Percentiles rank a stretch among this genome's conserved stretches.
These are phyloP conservation scores for Botrytis deweyae DNA, from an alignment of 2,329 filamentous ascomycete species.

Conservation along the genomic window DNA sequence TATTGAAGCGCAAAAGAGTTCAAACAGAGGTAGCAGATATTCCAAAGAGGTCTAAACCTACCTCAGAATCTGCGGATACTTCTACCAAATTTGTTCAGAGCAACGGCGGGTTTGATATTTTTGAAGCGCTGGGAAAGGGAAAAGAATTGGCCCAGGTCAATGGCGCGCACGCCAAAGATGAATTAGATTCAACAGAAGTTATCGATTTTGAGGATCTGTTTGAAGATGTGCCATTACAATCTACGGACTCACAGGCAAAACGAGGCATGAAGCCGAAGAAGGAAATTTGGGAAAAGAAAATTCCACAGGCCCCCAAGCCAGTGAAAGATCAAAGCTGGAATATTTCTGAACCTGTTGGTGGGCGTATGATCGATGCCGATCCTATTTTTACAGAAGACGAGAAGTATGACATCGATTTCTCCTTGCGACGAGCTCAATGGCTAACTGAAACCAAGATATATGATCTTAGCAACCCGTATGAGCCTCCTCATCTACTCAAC, in stretches of 20 bases:
- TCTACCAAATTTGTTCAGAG: conserved; percentile 12
- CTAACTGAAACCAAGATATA: conserved; percentile 47
- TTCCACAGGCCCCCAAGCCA: conserved; percentile 22
- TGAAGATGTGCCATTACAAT: conserved; percentile 15
- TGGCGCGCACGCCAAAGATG: conserved; percentile 26
- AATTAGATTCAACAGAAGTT: conserved; percentile 11
- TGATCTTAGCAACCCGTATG: conserved; percentile 73
- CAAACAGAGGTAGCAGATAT: conserved; percentile 35
- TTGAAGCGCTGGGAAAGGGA: conserved; percentile 29
- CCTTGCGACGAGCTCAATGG: conserved; percentile 20
- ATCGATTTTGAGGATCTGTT: conserved; percentile 27
- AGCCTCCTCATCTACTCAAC: conserved; percentile 80
- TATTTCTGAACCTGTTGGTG: conserved; percentile 63
- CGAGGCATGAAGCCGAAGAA: conserved; percentile 18
- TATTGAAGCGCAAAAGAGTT: conserved; percentile 42
- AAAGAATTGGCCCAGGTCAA: conserved; percentile 30
- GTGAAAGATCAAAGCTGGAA: conserved; percentile 48
- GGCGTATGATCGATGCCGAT: conserved; percentile 63
- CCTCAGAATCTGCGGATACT: conserved; percentile 4
- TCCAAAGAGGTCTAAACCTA: conserved; percentile 36
- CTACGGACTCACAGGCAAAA: conserved; percentile 4
- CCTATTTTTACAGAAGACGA: conserved; percentile 62
- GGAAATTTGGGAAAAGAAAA: conserved; percentile 20
- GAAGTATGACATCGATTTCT: conserved; percentile 48
- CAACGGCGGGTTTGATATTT: conserved; percentile 35